Conservation (phyloP, 257 asterid species). For the Capsicum pubescens region DNA sequence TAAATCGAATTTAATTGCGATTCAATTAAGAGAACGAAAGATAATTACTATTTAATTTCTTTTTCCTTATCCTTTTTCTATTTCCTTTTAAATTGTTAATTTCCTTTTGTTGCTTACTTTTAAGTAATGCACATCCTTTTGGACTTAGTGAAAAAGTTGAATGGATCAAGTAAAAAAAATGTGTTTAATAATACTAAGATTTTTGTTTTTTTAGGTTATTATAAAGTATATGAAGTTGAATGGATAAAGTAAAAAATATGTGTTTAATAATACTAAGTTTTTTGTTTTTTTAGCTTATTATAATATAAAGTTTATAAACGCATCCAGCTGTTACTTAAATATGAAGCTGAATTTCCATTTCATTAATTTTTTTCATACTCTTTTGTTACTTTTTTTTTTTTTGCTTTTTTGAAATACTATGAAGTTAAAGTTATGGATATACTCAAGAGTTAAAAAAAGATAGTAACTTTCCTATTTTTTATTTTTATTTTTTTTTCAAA, state of each 20-base stretch:
- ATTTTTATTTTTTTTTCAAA: background rate
- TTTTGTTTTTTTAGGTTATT: background rate
- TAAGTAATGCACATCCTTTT: background rate
- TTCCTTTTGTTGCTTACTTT: background rate
- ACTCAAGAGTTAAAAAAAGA: background rate
- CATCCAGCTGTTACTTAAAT: background rate
- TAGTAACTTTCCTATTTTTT: background rate
- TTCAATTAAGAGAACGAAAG: too few species aligned
- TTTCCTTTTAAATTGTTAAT: too few species aligned
- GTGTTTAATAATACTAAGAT: background rate
- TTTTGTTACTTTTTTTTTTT: background rate
- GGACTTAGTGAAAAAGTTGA: conserved; percentile 6
- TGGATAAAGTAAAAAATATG: background rate
- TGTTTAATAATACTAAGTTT: background rate
- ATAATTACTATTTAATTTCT: too few species aligned
- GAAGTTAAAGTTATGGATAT: background rate
- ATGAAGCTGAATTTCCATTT: background rate
- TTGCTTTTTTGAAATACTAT: background rate
- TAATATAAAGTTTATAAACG: background rate
- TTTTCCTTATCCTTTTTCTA: too few species aligned
- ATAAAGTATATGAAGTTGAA: background rate
- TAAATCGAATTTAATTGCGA: too few species aligned
- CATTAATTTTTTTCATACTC: background rate
- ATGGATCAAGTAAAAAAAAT: background rate
- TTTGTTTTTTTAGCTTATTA: background rate